Evolutionary conservation across 2,329 filamentous ascomycete species (phyloP).

Genomic region (Triangularia verruculosa): DNA sequence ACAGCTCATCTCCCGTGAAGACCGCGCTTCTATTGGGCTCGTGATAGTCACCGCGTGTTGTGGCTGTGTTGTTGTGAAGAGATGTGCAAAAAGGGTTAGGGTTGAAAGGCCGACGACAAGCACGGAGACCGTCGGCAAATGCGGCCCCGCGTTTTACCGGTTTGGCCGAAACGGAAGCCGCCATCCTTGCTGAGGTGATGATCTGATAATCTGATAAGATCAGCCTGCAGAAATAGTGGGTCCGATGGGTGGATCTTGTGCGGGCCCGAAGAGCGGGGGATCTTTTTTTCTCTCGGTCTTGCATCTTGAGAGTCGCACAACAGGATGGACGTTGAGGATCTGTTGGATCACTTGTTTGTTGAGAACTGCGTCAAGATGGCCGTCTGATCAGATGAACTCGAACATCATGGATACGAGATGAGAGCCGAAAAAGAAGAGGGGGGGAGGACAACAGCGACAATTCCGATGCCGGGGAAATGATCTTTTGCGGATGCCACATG

Average conservation of each 20-base stretch:
- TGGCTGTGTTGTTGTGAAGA: neutral
- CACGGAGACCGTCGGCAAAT: neutral
- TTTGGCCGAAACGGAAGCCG: neutral
- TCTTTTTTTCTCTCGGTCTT: neutral
- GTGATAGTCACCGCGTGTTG: neutral
- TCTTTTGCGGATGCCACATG: neutral
- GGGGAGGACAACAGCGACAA: neutral
- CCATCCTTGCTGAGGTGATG: slow-evolving; percentile 9
- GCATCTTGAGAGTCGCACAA: neutral
- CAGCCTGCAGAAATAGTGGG: slow-evolving; percentile 18
- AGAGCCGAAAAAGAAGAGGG: neutral
- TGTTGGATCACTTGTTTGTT: neutral
- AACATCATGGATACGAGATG: neutral
- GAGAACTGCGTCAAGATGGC: neutral
- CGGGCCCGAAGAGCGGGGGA: neutral
- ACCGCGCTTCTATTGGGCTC: neutral
- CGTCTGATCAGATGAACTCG: neutral
- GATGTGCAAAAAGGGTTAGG: neutral
- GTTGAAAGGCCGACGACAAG: neutral
- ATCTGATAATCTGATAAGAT: slow-evolving; percentile 32
- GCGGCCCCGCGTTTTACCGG: slow-evolving; percentile 7
- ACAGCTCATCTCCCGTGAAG: too few species aligned
- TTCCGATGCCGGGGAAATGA: slow-evolving; percentile 15
- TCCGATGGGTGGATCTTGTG: neutral
- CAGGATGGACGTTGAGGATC: neutral